Evolutionary conservation across 1,284 basidiomycete species (phyloP).

Genomic region (Cryptococcus amylolentus): DNA sequence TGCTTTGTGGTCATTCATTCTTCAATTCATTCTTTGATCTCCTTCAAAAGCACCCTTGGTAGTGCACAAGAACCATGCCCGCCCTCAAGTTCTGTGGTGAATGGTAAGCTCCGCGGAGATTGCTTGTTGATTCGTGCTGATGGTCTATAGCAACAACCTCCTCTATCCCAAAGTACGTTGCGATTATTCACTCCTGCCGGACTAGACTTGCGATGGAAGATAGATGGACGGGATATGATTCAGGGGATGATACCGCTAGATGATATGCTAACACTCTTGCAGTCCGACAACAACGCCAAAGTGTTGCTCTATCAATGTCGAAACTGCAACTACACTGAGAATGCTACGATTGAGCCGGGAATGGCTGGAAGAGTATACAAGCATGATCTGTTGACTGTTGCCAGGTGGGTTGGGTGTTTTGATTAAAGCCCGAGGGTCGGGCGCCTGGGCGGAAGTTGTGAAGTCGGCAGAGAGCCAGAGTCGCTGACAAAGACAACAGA

Average conservation of each 20-base stretch:
- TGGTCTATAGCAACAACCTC: conserved; percentile 69
- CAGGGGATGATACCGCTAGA: too few species aligned
- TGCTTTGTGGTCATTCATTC: background rate
- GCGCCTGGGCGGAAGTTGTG: background rate
- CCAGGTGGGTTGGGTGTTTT: conserved; percentile 63
- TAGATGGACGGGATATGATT: too few species aligned
- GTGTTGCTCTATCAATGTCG: conserved; percentile 90
- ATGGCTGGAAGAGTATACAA: conserved; percentile 82
- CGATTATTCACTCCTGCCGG: too few species aligned
- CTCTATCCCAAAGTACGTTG: conserved; percentile 67
- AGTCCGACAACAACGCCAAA: conserved; percentile 79
- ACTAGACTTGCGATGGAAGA: too few species aligned
- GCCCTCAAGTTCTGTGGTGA: conserved; percentile 80
- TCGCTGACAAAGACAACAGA: conserved; percentile 51
- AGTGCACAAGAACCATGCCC: conserved; percentile 24
- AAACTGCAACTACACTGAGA: conserved; percentile 85
- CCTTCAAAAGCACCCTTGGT: background rate
- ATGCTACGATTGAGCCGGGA: conserved; percentile 56
- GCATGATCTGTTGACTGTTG: conserved; percentile 90
- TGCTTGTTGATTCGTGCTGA: background rate
- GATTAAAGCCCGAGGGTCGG: background rate
- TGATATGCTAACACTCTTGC: conserved; percentile 23
- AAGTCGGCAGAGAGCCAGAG: background rate
- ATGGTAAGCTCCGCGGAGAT: conserved; percentile 52
- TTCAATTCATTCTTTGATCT: too few species aligned